Conservation (phyloP, 192 early-diverging fungal genomes). For the Umbelopsis sp. region DNA sequence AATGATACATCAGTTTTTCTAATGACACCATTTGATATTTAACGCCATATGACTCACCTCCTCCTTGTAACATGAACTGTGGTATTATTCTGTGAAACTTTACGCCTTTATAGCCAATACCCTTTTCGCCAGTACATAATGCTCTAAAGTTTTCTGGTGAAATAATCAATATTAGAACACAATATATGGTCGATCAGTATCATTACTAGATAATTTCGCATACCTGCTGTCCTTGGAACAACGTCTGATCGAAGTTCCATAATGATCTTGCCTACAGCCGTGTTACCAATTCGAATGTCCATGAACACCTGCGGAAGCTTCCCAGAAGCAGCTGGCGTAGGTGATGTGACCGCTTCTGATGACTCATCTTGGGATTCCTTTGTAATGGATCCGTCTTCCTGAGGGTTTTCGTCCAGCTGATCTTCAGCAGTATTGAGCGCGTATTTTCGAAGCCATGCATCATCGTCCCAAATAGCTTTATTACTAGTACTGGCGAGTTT, state of each 20-base stretch:
- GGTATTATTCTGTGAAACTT: constrained; percentile 80
- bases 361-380: neutral
- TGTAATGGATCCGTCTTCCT: neutral
- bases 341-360: neutral
- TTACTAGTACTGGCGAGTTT: constrained; percentile 43
- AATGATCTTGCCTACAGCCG: constrained; percentile 27
- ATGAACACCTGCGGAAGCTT: constrained; percentile 24
- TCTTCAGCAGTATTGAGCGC: constrained; percentile 32
- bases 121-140: constrained; percentile 93
- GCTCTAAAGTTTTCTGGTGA: constrained; percentile 89
- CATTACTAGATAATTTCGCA: neutral
- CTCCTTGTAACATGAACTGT: constrained; percentile 77
- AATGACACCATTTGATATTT: neutral
- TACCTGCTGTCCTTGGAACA: constrained; percentile 68
- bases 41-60: constrained; percentile 17
- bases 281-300: constrained; percentile 30
- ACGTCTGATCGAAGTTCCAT: constrained; percentile 60
- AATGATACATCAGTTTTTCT: constrained; percentile 8
- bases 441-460: constrained; percentile 45
- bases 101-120: constrained; percentile 71
- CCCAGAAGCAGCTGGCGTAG: neutral
- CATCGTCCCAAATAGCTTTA: constrained; percentile 51
- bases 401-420: constrained; percentile 1
- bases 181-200: too few species aligned
- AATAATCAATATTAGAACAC: too few species aligned